Evolutionary conservation across 2,329 filamentous ascomycete genomes (phyloP), one percentile per base, ranked within the genome.

Genomic region (Xylariaceae sp.): DNA sequence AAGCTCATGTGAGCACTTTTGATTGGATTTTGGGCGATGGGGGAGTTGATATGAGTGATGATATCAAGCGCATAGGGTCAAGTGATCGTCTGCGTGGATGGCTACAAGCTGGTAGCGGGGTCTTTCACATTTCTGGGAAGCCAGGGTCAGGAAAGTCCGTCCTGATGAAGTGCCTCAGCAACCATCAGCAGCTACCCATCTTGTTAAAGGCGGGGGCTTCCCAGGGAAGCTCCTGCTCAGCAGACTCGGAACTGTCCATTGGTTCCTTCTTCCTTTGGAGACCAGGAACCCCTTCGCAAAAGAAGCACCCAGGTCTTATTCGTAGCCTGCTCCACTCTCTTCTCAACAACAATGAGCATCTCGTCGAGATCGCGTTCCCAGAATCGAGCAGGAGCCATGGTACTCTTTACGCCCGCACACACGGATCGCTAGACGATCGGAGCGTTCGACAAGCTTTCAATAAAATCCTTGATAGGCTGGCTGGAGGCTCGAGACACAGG

Each of bases 81-180:
- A 24, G 21, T 6, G 11, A 24, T 6, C 21, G 11, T 11, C 18
- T 33, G 12, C 11, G 18, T 13, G 5, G 23, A 2, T 33, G 31
- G 31, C 15, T 33, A 9, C 3, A 19, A 21, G 4, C n/a, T 2
- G 18, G 9, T 9, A 33, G 18, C 14, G 15, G 14, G n/a, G 18
- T 19, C 9, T 33, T 33, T 18, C 18, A 18, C 9, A 13, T 33
- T 17, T 3, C 12, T 12, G 31, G 31, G 3, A 33, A 33, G 9
- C 14, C 31, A 33, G 31, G 31, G 5, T 18, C 31, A 17, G 31
- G 31, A 13, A 33, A 33, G 13, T 33, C 31, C 15, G 18, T 18
- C 23, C 31, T 33, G 8, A 33, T 33, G 31, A 33, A 33, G 14
- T 33, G 23, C 14, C 15, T 33, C n/a, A n/a, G 14, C 31, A 13